These are phyloP conservation scores for Luzula sylvatica DNA, from an alignment of 176 grass and related monocot genomes.

Conservation along the genomic window DNA sequence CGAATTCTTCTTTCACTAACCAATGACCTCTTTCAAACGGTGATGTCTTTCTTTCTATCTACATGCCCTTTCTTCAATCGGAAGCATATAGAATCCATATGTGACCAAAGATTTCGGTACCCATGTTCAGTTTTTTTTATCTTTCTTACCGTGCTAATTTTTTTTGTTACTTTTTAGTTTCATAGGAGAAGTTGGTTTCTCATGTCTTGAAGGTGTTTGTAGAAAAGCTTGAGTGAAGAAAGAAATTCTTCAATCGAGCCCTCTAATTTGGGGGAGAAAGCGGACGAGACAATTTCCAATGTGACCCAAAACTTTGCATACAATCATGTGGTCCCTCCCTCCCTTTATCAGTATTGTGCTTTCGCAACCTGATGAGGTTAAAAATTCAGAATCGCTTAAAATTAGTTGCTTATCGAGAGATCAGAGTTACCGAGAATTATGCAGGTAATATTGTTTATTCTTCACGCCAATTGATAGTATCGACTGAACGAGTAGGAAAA, in stretches of 20 bases:
- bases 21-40: too few species aligned
- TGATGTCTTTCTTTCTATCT: too few species aligned
- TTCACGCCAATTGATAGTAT: too few species aligned
- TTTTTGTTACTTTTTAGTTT: slow-evolving; percentile 4
- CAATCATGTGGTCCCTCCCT: slow-evolving; percentile 12
- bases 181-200: background rate
- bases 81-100: slow-evolving; percentile 9
- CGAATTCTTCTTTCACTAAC: too few species aligned
- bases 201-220: background rate
- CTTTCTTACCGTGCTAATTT: background rate
- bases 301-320: background rate
- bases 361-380: slow-evolving; percentile 43
- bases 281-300: background rate
- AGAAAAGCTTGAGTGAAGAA: background rate
- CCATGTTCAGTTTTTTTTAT: background rate
- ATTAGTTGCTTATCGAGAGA: slow-evolving; percentile 31
- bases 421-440: slow-evolving; percentile 70
- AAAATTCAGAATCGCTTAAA: slow-evolving; percentile 24
- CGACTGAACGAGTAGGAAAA: too few species aligned
- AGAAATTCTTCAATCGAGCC: background rate
- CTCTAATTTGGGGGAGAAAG: slow-evolving; percentile 29
- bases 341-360: slow-evolving; percentile 56
- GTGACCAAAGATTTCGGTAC: background rate
- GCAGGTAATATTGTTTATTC: slow-evolving; percentile 47
- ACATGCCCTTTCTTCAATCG: background rate